phyloP scores from a whole-genome alignment of 441 rosid species.

The Pelargonium cotyledonis region DNA sequence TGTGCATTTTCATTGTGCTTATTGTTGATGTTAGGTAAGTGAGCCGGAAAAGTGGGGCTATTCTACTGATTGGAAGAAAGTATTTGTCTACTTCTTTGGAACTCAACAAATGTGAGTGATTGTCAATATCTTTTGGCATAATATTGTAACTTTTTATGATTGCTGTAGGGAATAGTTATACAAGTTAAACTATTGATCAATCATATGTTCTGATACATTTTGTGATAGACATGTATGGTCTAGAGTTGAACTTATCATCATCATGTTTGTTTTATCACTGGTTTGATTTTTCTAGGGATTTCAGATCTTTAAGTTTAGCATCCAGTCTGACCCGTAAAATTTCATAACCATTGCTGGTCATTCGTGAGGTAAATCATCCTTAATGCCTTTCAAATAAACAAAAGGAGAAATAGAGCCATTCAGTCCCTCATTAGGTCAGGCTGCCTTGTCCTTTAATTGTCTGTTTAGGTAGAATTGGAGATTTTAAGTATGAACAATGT shows the following conservation, averaged over 20 bases:
- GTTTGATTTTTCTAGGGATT: neutral
- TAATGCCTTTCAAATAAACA: neutral
- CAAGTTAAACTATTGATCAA: neutral
- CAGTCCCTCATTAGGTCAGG: neutral
- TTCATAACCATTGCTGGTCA: neutral
- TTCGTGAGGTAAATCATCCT: neutral
- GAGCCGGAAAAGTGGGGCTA: constrained; percentile 97
- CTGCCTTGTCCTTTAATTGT: neutral
- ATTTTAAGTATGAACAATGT: neutral
- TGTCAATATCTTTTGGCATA: neutral
- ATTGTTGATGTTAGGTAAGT: constrained; percentile 58
- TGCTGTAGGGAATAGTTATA: neutral
- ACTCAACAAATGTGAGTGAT: constrained; percentile 91
- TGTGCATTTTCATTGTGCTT: constrained; percentile 14
- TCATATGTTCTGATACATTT: neutral
- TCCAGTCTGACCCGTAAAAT: too few species aligned
- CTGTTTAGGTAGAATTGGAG: neutral
- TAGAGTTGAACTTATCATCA: neutral
- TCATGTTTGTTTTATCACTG: neutral
- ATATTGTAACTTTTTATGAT: neutral
- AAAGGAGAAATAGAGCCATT: neutral
- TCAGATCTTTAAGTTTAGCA: too few species aligned
- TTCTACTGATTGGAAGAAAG: constrained; percentile 84
- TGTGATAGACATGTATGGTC: neutral
- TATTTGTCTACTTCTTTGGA: constrained; percentile 88